phyloP scores from a whole-genome alignment of 108 stramenopile genomes.

The Conticribra guillardii region DNA sequence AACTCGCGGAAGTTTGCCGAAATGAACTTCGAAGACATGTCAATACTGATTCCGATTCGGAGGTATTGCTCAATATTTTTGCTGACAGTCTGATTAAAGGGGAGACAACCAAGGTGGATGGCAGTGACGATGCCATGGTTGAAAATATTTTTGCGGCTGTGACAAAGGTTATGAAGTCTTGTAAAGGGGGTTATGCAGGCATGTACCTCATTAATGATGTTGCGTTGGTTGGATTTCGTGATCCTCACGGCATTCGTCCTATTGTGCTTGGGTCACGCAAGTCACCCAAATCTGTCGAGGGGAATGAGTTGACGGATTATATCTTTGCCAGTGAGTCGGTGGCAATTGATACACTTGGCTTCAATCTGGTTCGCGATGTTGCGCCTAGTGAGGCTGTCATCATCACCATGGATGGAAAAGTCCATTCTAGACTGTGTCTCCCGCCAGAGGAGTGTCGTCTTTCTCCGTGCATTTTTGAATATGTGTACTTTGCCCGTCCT shows the following conservation, averaged over 20 bases:
- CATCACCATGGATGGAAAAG: slow-evolving; percentile 81
- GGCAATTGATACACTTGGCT: slow-evolving; percentile 97
- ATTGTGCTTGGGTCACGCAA: slow-evolving; percentile 88
- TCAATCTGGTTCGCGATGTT: slow-evolving; percentile 90
- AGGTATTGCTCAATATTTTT: slow-evolving; percentile 95
- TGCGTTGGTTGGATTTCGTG: slow-evolving; percentile 96
- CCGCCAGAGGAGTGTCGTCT: slow-evolving; percentile 34
- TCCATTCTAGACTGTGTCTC: slow-evolving; percentile 69
- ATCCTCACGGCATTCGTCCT: slow-evolving; percentile 98
- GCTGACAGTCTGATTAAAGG: slow-evolving; percentile 87
- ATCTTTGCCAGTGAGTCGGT: slow-evolving; percentile 95
- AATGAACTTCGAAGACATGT: slow-evolving; percentile 79
- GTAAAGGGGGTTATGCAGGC: slow-evolving; percentile 95
- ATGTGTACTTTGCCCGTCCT: slow-evolving; percentile 99
- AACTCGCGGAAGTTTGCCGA: slow-evolving; percentile 61
- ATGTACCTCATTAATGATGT: slow-evolving; percentile 94
- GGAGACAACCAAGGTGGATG: slow-evolving; percentile 25
- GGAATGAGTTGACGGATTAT: slow-evolving; percentile 69
- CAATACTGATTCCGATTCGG: slow-evolving; percentile 98
- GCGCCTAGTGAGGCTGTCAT: slow-evolving; percentile 95
- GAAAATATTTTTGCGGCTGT: slow-evolving; percentile 81
- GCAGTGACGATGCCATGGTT: slow-evolving; percentile 39
- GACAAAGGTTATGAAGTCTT: slow-evolving; percentile 80
- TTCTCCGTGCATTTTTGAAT: slow-evolving; percentile 98
- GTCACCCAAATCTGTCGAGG: slow-evolving; percentile 30